A percentile compares a stretch with the other conserved stretches of the same genome.
Conservation (phyloP, 805 yeast genomes). For the Candida morakotiae region DNA sequence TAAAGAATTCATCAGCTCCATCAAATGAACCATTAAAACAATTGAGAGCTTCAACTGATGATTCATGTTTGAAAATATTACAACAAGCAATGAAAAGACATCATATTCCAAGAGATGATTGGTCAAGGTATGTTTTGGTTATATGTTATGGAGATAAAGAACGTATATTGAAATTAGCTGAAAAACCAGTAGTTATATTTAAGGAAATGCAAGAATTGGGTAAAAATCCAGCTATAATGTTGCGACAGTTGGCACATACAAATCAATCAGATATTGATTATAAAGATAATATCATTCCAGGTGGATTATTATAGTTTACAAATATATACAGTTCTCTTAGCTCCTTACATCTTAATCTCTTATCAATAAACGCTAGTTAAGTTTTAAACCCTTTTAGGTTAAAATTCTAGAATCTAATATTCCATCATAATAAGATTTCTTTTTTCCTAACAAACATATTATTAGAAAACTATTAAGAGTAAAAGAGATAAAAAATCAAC, state of each 20-base stretch:
- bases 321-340: no score
- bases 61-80: conserved; percentile 82
- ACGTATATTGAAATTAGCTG: conserved; percentile 75
- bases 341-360: no score
- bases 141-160: conserved; percentile 91
- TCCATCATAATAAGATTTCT: no score
- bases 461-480: no score
- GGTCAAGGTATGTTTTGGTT: conserved; percentile 85
- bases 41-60: conserved; percentile 81
- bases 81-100: conserved; percentile 88
- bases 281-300: conserved; percentile 40
- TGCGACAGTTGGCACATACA: conserved; percentile 65
- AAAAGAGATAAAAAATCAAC: no score
- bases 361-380: no score
- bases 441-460: no score
- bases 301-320: conserved; percentile 28
- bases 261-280: conserved; percentile 14
- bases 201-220: conserved; percentile 84
- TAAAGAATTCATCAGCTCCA: conserved; percentile 1
- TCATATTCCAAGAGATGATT: conserved; percentile 69
- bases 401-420: no score
- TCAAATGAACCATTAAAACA: conserved; percentile 71
- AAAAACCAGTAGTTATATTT: conserved; percentile 82
- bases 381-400: no score
- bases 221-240: conserved; percentile 86